These are phyloP conservation scores for Monilinia aucupariae DNA, from an alignment of 2,329 filamentous ascomycete species.

Conservation along the genomic window DNA sequence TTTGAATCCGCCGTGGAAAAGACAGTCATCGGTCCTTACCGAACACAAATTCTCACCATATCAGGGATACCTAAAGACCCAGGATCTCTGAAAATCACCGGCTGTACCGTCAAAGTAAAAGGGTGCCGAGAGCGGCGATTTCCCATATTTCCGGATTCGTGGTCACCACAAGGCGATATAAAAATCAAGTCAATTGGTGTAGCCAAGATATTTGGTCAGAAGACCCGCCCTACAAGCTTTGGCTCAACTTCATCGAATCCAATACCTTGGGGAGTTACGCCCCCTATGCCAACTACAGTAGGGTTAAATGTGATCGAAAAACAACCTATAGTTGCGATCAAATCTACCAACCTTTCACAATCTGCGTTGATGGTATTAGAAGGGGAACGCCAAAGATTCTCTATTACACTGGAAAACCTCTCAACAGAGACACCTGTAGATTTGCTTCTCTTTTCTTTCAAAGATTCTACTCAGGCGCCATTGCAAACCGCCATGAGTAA, in stretches of 20 bases:
- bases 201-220: slow-evolving; percentile 39
- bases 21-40: slow-evolving; percentile 70
- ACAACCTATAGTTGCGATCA: slow-evolving; percentile 72
- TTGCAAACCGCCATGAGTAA: slow-evolving; percentile 69
- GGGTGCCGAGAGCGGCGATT: slow-evolving; percentile 81
- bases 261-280: slow-evolving; percentile 23
- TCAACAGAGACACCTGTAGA: slow-evolving; percentile 68
- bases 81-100: slow-evolving; percentile 68
- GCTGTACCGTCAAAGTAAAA: slow-evolving; percentile 72
- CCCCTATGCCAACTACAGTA: slow-evolving; percentile 43
- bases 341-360: slow-evolving; percentile 72
- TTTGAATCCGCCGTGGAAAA: slow-evolving; percentile 63
- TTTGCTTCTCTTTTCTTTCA: slow-evolving; percentile 80
- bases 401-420: slow-evolving; percentile 72
- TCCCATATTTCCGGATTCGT: slow-evolving; percentile 72
- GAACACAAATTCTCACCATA: slow-evolving; percentile 72
- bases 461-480: slow-evolving; percentile 77
- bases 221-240: slow-evolving; percentile 33
- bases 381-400: slow-evolving; percentile 75
- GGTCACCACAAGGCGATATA: slow-evolving; percentile 61
- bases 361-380: slow-evolving; percentile 89
- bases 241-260: slow-evolving; percentile 36
- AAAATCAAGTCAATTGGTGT: slow-evolving; percentile 76
- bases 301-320: slow-evolving; percentile 69
- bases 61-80: slow-evolving; percentile 59